Evolutionary conservation across 768 basidiomycete species (phyloP).

Genomic region (Hericium erinaceus): DNA sequence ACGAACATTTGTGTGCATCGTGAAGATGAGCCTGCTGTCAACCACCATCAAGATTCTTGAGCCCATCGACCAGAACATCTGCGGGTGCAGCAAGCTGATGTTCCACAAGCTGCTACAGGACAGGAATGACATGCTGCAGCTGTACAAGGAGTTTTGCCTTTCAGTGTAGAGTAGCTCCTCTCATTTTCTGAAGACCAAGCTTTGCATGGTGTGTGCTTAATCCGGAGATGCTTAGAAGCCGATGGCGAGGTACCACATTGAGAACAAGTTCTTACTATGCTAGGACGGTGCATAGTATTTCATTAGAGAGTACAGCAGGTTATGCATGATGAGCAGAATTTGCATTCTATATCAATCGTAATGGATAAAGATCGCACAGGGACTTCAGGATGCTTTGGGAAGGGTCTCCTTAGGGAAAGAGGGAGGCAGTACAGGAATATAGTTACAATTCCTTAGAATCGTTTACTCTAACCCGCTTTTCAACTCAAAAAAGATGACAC

Average conservation of each 20-base stretch:
- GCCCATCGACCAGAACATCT: constrained; percentile 83
- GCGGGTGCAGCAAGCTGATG: constrained; percentile 78
- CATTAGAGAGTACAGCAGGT: neutral
- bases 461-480: too few relatives aligned
- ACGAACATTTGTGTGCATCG: constrained; percentile 88
- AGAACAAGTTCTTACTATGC: constrained; percentile 93
- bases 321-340: constrained; percentile 55
- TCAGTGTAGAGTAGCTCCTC: constrained; percentile 95
- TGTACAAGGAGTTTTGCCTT: constrained; percentile 98
- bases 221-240: constrained; percentile 86
- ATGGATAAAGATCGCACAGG: constrained; percentile 80
- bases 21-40: constrained; percentile 92
- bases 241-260: constrained; percentile 94
- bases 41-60: constrained; percentile 97
- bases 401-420: too few relatives aligned
- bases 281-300: constrained; percentile 72
- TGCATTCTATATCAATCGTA: constrained; percentile 97
- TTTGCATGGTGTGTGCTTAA: constrained; percentile 98
- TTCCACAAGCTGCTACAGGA: constrained; percentile 92
- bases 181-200: constrained; percentile 93
- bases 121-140: constrained; percentile 85
- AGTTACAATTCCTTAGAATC: too few relatives aligned
- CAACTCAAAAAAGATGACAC: too few relatives aligned
- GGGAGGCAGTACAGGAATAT: too few relatives aligned
- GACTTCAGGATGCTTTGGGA: constrained; percentile 98